Percentiles rank a stretch among this genome's conserved stretches.
These are phyloP conservation scores for Kalmanozyma brasiliensis DNA, from an alignment of 1,284 basidiomycete species.

Conservation along the genomic window DNA sequence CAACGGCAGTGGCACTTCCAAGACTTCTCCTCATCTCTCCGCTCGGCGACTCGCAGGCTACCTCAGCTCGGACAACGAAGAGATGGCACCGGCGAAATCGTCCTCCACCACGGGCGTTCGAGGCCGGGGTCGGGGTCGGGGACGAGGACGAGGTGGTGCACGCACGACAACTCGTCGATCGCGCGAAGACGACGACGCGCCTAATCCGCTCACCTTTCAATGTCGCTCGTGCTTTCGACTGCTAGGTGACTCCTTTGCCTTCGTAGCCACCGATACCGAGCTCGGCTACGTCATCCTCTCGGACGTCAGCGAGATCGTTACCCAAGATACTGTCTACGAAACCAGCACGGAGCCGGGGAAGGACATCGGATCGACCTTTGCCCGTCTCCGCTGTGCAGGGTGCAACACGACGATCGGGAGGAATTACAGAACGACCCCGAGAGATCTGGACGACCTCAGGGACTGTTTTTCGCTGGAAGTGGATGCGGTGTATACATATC, in stretches of 20 bases:
- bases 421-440: constrained; percentile 49
- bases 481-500: constrained; percentile 30
- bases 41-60: constrained; percentile 7
- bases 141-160: constrained; percentile 12
- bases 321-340: constrained; percentile 18
- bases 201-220: constrained; percentile 50
- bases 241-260: constrained; percentile 48
- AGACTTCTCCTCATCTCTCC: no score
- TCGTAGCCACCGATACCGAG: constrained; percentile 43
- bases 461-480: constrained; percentile 46
- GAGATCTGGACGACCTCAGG: constrained; percentile 40
- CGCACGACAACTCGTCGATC: neutral
- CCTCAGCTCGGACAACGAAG: constrained; percentile 33
- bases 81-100: constrained; percentile 23
- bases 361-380: constrained; percentile 44
- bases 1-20: no score
- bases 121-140: constrained; percentile 10
- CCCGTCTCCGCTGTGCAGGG: constrained; percentile 33
- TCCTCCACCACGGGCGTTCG: constrained; percentile 14
- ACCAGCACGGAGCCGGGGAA: constrained; percentile 38
- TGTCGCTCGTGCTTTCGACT: constrained; percentile 43
- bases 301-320: constrained; percentile 36
- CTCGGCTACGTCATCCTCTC: constrained; percentile 53
- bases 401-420: constrained; percentile 38
- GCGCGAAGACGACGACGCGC: neutral